Evolutionary conservation across 176 grass and related monocot species (phyloP).

Genomic region (Eremochloa ophiuroides): DNA sequence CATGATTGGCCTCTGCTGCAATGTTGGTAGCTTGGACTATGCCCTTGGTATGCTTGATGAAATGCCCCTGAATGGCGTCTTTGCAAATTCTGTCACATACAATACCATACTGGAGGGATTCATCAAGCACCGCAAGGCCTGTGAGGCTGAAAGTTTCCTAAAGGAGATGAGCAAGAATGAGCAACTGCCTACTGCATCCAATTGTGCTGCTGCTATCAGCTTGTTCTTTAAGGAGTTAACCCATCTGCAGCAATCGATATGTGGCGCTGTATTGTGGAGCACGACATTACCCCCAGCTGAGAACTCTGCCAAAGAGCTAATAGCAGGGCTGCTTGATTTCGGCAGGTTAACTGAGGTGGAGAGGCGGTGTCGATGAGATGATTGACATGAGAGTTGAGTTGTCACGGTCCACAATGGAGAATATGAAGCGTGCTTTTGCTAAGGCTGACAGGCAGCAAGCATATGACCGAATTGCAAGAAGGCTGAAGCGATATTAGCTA

Average conservation of each 20-base stretch:
- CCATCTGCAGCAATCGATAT: conserved; percentile 56
- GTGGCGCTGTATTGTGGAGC: conserved; percentile 59
- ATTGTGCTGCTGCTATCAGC: conserved; percentile 49
- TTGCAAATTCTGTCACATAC: conserved; percentile 61
- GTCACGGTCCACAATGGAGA: conserved; percentile 46
- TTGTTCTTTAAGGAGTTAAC: conserved; percentile 72
- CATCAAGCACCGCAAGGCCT: conserved; percentile 51
- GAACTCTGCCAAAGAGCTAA: conserved; percentile 60
- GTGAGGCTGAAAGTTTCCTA: conserved; percentile 64
- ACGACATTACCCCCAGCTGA: conserved; percentile 38
- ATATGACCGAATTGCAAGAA: conserved; percentile 51
- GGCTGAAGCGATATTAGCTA: conserved; percentile 35
- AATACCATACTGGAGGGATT: conserved; percentile 66
- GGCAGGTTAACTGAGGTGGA: conserved; percentile 51
- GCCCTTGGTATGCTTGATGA: conserved; percentile 60
- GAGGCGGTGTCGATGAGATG: conserved; percentile 46
- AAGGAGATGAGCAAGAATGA: conserved; percentile 87
- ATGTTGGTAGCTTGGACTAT: conserved; percentile 28
- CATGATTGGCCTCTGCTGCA: conserved; percentile 54
- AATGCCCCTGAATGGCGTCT: conserved; percentile 73
- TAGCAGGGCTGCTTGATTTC: conserved; percentile 53
- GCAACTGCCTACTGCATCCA: conserved; percentile 55
- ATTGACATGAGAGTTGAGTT: conserved; percentile 59
- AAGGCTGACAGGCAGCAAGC: conserved; percentile 37
- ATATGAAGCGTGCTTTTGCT: conserved; percentile 49